Evolutionary conservation across 345 rosid species (phyloP), one percentile per base, ranked within the genome.

Genomic region (Eucalyptus fibrosa): DNA sequence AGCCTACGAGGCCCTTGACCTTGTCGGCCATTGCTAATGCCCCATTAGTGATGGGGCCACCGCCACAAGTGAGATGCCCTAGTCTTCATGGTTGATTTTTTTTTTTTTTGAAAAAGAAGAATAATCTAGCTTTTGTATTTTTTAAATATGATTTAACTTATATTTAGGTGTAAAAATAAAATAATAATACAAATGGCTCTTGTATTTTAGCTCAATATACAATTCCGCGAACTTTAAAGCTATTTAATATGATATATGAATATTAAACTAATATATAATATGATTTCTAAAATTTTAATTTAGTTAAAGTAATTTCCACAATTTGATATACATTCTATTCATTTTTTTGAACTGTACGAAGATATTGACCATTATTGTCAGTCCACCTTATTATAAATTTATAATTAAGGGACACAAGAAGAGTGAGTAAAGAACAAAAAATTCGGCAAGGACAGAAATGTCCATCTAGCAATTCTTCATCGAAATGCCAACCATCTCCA

Each of bases 311-410:
- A 30, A 2, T 53, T 8, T 53, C 5, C 2, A 53, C 5, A 21
- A 4, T 19, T 53, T 8, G 24, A 53, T 56, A 24, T 9, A 6
- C 4, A 30, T 28, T 62, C 0, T 28, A 62, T 30, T 60, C 1
- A 13, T 0, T 60, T 6, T 6, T 6, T 3, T 6, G 7, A 60
- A 28, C 0, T 12, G 0, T 7, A 28, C 0, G 0, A 28, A 60
- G 3, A 60, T 3, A 0, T 60, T 12, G 0, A 28, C 0, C 0
- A 60, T 1, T 28, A 19, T 53, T 53, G 2, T 19, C 1, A 0
- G 0, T 4, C 24, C 59, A 53, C 59, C 59, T 53, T 8, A 53
- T 53, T 53, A 53, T 19, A 19, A 53, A 7, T 53, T 53, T 53
- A 53, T 53, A 53, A 53, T 8, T 19, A 53, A 53, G 59, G 10